Percentiles rank a stretch among this genome's conserved stretches.
phyloP scores from a whole-genome alignment of 345 rosid genomes.

The Limnanthes douglasii region DNA sequence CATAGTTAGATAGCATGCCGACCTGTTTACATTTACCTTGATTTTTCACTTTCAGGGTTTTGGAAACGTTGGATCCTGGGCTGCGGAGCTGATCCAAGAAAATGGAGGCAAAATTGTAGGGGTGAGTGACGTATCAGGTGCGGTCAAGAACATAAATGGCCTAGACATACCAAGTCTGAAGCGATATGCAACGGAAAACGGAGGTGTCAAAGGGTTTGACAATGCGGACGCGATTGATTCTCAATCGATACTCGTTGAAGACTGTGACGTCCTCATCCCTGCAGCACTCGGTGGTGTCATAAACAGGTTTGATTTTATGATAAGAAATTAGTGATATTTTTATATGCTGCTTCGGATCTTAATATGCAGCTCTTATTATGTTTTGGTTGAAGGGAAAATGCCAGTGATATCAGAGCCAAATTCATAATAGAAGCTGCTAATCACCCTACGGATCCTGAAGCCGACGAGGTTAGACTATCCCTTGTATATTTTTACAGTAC shows the following conservation, averaged over 20 bases:
- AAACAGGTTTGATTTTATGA: constrained; percentile 38
- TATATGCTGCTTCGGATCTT: not conserved
- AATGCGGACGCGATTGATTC: constrained; percentile 47
- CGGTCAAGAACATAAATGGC: constrained; percentile 78
- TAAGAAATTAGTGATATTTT: not conserved
- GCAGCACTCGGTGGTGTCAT: constrained; percentile 98
- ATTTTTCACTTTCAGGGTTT: constrained; percentile 79
- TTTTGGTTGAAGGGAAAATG: constrained; percentile 56
- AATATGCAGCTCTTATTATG: not conserved
- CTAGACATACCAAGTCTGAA: constrained; percentile 49
- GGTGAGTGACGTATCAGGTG: constrained; percentile 74
- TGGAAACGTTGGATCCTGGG: constrained; percentile 99
- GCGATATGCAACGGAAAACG: constrained; percentile 39
- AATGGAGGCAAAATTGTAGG: constrained; percentile 82
- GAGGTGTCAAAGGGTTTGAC: constrained; percentile 76
- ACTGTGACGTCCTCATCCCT: constrained; percentile 81
- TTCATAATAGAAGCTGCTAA: constrained; percentile 90
- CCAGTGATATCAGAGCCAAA: constrained; percentile 74
- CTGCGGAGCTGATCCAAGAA: constrained; percentile 66
- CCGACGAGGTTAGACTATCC: constrained; percentile 48
- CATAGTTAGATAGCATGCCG: too few species aligned
- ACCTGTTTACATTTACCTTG: too few species aligned
- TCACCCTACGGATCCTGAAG: constrained; percentile 95
- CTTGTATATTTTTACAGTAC: not conserved
- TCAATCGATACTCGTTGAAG: constrained; percentile 52